Evolutionary conservation across 768 basidiomycete genomes (phyloP).

Genomic region (Botryobasidium botryosum): DNA sequence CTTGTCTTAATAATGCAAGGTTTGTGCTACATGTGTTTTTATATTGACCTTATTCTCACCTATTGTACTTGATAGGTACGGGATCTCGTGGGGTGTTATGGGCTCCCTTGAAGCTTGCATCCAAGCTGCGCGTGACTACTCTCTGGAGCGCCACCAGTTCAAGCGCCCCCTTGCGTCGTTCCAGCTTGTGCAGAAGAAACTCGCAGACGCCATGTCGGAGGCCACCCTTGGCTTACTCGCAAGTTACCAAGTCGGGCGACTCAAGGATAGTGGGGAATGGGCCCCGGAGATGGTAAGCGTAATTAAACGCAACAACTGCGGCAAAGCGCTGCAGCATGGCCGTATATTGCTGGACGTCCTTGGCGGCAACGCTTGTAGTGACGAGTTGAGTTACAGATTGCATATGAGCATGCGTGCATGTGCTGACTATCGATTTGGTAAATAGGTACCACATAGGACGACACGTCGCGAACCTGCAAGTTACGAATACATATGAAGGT

Average conservation of each 20-base stretch:
- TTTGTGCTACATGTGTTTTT: slow-evolving; percentile 13
- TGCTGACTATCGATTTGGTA: not conserved
- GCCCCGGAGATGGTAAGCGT: slow-evolving; percentile 91
- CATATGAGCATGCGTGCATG: not conserved
- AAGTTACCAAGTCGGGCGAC: slow-evolving; percentile 62
- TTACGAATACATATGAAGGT: slow-evolving; percentile 95
- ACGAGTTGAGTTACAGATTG: slow-evolving; percentile 48
- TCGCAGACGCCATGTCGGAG: slow-evolving; percentile 85
- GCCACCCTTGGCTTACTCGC: slow-evolving; percentile 60
- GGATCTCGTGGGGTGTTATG: slow-evolving; percentile 92
- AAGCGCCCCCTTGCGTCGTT: slow-evolving; percentile 77
- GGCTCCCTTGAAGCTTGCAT: slow-evolving; percentile 91
- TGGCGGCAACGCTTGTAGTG: slow-evolving; percentile 84
- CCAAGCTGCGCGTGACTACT: slow-evolving; percentile 56
- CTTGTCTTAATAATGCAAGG: slow-evolving; percentile 82
- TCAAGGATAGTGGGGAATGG: slow-evolving; percentile 62
- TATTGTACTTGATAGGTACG: slow-evolving; percentile 32
- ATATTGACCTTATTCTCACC: slow-evolving; percentile 3
- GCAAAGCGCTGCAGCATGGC: slow-evolving; percentile 75
- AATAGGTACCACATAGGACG: slow-evolving; percentile 80
- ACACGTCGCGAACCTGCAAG: slow-evolving; percentile 86
- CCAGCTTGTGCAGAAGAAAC: slow-evolving; percentile 96
- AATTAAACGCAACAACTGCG: slow-evolving; percentile 91
- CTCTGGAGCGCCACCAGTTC: slow-evolving; percentile 84
- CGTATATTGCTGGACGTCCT: slow-evolving; percentile 74